A percentile compares a stretch with the other conserved stretches of the same genome.
Evolutionary conservation across 2,329 filamentous ascomycete species (phyloP).

Genomic region (Grosmannia serpens): DNA sequence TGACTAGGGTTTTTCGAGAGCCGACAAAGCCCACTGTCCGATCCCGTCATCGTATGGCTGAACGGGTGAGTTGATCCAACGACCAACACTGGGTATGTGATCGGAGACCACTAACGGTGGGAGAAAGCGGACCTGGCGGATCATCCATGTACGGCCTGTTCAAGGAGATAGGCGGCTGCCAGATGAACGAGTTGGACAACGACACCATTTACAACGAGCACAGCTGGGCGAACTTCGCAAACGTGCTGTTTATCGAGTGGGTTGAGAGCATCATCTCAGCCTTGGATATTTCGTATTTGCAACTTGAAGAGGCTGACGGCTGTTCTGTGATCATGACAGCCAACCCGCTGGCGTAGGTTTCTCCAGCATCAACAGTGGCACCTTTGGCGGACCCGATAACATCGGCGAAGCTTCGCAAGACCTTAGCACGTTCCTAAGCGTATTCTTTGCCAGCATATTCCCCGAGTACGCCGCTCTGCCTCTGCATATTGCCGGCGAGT

Average conservation of each 20-base stretch:
- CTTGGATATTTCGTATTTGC: too few species aligned
- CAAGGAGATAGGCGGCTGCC: neutral
- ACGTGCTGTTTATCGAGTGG: neutral
- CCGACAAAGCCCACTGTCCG: neutral
- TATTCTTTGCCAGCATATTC: neutral
- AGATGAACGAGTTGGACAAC: neutral
- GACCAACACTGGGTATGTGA: neutral
- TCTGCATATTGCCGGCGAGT: neutral
- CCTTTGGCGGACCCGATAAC: neutral
- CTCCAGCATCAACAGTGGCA: neutral
- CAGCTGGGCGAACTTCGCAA: neutral
- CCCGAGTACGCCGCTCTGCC: neutral
- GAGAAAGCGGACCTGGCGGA: neutral
- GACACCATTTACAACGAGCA: neutral
- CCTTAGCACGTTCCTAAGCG: neutral
- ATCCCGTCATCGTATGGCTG: neutral
- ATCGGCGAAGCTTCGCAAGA: neutral
- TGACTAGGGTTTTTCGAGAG: neutral
- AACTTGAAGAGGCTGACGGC: neutral
- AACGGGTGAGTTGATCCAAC: neutral
- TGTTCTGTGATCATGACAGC: neutral
- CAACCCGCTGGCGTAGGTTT: neutral
- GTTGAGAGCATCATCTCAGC: neutral
- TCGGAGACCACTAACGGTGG: neutral
- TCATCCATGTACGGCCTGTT: neutral